phyloP scores from a whole-genome alignment of 1,284 basidiomycete genomes.

The Meira nashicola region DNA sequence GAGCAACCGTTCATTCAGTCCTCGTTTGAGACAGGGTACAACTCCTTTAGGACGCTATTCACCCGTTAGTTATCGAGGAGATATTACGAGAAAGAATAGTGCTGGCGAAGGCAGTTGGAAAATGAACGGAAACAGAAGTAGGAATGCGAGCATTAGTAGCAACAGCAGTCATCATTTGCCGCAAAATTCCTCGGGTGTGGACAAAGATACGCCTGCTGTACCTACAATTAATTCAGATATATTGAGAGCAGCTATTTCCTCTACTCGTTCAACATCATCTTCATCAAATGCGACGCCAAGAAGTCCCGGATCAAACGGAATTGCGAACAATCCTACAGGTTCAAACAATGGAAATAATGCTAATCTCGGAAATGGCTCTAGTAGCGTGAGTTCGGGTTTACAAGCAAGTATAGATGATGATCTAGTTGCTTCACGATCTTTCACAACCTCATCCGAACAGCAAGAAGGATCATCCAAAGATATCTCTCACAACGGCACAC shows the following conservation, averaged over 20 bases:
- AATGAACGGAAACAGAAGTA: background rate
- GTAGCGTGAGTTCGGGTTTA: background rate
- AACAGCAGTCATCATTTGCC: background rate
- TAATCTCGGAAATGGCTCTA: background rate
- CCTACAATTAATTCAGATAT: conserved; percentile 1
- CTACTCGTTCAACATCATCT: background rate
- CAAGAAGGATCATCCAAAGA: background rate
- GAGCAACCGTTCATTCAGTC: conserved; percentile 21
- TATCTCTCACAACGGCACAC: no score
- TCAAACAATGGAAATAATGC: background rate
- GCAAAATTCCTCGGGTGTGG: no score
- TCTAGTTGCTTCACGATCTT: background rate
- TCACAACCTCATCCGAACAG: conserved; percentile 14
- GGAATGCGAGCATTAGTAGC: conserved; percentile 1
- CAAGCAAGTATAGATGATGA: background rate
- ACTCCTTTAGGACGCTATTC: conserved; percentile 39
- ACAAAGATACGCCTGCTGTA: background rate
- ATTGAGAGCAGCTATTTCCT: background rate
- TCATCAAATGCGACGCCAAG: background rate
- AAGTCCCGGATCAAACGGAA: background rate
- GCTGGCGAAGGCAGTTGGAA: conserved; percentile 18
- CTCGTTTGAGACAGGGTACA: conserved; percentile 23
- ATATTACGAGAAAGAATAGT: conserved; percentile 34
- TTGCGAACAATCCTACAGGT: background rate
- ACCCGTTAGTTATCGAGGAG: conserved; percentile 36